Base-by-base conservation (phyloP, 495 filamentous ascomycete genomes). In the Choiromyces venosus region DNA sequence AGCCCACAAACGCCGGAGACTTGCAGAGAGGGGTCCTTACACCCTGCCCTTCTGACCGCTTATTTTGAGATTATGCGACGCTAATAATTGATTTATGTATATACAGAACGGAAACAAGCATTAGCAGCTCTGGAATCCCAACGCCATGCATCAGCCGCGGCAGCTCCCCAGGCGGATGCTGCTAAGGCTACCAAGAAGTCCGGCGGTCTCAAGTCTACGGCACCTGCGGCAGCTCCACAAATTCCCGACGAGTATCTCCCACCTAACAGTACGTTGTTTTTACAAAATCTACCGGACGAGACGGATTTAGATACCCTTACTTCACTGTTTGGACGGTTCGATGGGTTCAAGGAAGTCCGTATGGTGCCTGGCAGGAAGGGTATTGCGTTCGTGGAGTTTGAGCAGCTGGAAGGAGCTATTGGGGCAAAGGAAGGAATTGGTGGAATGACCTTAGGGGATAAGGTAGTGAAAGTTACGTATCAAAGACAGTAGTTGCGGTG, bases 341-440 rank as follows among this genome's bases (percentile, higher is more conserved):
- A 96, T 76, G 95, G 95, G 70, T 98, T 98, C 85, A 90, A 89
- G 82, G 96, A 98, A 82, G 93, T 97, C 38, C 89, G 96, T 72
- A 83, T 91, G 82, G 93, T 98, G 65, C 92, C 94, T 8, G 91
- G 92, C 9, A 86, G 96, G 73, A 91, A 88, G 81, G 93, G 92
- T 14, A 94, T 99, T 84, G 94, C 92, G 2, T 98, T 98, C 82
- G 93, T 97, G 75, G 96, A 99, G 83, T 99, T 97, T 84, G 93
- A 97, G 82, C 88, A 86, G 74, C 91, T 97, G 85, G 85, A 89
- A 19, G 93, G 93, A 14, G 93, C 96, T 64, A 97, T 97, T 76
- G 90, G 88, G 68, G 95, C 95, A 40, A 99, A 98, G 87, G 94
- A 98, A 87, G 90, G 92, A 75, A 95, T 92, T 37, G 91, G 92